phyloP scores from a whole-genome alignment of 176 grass and related monocot species.

The Oryza glumipatula region DNA sequence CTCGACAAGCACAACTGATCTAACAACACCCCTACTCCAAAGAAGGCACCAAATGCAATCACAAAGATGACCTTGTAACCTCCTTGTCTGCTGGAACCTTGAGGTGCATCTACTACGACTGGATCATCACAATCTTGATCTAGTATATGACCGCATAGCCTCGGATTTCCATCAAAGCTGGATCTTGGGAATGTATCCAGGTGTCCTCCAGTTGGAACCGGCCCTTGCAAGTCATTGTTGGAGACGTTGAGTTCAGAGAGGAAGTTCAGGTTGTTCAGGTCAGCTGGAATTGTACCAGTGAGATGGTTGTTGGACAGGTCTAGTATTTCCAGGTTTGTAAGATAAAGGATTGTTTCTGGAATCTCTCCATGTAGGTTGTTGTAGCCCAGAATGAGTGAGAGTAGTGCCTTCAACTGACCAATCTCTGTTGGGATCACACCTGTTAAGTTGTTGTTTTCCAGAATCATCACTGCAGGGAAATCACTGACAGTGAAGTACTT shows the following conservation, averaged over 20 bases:
- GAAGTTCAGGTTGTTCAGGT: conserved; percentile 37
- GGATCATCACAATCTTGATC: neutral
- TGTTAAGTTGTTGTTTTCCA: conserved; percentile 3
- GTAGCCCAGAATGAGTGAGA: conserved; percentile 12
- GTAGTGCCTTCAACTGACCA: too few relatives aligned
- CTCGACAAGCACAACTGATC: conserved; percentile 31
- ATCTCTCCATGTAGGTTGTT: conserved; percentile 35
- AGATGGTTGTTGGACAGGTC: conserved; percentile 43
- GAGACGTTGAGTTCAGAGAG: conserved; percentile 34
- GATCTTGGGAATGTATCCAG: conserved; percentile 30
- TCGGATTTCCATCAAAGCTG: conserved; percentile 51
- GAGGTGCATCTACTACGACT: neutral
- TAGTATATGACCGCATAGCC: conserved; percentile 33
- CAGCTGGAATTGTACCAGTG: neutral
- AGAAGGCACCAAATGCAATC: conserved; percentile 19
- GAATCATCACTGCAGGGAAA: neutral
- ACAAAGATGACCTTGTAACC: neutral
- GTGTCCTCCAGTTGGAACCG: conserved; percentile 17
- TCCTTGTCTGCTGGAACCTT: neutral
- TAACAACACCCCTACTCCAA: conserved; percentile 19
- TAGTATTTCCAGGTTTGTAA: conserved; percentile 14
- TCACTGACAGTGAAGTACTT: neutral
- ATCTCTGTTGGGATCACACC: conserved; percentile 25
- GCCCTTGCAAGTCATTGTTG: conserved; percentile 38
- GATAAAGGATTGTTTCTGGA: neutral